Evolutionary conservation across 345 rosid species (phyloP).

Genomic region (Gossypium longicalyx): DNA sequence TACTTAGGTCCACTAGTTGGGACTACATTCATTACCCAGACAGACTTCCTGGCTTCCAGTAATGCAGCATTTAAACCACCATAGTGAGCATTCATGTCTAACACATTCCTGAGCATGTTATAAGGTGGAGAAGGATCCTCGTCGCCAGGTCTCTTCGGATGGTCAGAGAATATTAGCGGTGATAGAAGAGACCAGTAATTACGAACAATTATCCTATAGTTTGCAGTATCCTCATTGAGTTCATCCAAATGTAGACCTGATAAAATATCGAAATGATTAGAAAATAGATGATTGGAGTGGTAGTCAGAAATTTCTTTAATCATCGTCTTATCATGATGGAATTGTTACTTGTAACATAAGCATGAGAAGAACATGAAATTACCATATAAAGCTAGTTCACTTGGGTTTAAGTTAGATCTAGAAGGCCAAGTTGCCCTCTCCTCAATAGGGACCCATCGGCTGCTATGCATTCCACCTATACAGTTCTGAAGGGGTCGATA

Average conservation of each 20-base stretch:
- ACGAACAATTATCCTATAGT: constrained; percentile 51
- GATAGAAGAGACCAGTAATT: constrained; percentile 97
- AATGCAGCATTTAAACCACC: constrained; percentile 90
- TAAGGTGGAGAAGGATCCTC: constrained; percentile 98
- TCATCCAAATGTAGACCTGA: constrained; percentile 71
- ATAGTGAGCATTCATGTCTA: constrained; percentile 93
- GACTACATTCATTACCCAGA: constrained; percentile 98
- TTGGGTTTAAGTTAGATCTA: constrained; percentile 65
- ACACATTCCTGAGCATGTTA: constrained; percentile 92
- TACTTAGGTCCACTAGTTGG: constrained; percentile 79
- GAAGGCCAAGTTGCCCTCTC: constrained; percentile 79
- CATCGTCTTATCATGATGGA: neutral
- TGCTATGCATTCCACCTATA: constrained; percentile 72
- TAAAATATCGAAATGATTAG: constrained; percentile 11
- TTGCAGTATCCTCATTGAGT: constrained; percentile 55
- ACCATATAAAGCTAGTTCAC: constrained; percentile 82
- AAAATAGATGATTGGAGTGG: neutral
- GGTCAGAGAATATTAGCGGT: constrained; percentile 96
- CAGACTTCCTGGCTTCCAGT: constrained; percentile 70
- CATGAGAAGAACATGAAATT: constrained; percentile 13
- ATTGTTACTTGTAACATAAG: neutral
- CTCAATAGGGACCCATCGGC: constrained; percentile 81
- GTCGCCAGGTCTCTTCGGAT: constrained; percentile 98
- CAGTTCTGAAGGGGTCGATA: constrained; percentile 86
- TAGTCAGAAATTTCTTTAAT: neutral